Conservation (phyloP, 305 asterid species). For the Salvia sclarea region DNA sequence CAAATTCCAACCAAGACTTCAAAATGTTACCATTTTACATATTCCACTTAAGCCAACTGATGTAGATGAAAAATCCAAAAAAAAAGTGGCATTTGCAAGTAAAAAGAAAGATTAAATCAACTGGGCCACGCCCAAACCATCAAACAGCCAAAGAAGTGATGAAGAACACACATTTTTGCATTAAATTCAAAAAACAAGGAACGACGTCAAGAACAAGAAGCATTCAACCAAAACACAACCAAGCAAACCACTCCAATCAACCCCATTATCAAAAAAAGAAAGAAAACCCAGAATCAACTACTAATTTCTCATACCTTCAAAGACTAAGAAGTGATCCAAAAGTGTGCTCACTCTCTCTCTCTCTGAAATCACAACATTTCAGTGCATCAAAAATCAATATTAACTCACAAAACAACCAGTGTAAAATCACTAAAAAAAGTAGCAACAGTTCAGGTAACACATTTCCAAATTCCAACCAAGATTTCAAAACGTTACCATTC, state of each 20-base stretch:
- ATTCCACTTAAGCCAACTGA: not conserved
- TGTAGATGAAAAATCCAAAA: not conserved
- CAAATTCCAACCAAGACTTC: no score
- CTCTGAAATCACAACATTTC: conserved; percentile 9
- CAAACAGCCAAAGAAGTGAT: not conserved
- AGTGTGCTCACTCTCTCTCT: not conserved
- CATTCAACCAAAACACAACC: not conserved
- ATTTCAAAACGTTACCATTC: not conserved
- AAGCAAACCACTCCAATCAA: no score
- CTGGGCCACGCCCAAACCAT: not conserved
- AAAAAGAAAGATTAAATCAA: not conserved
- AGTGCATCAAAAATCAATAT: not conserved
- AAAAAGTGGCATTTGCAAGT: not conserved
- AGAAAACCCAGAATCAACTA: not conserved
- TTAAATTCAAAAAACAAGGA: not conserved
- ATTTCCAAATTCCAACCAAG: no score
- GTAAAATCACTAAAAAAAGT: not conserved
- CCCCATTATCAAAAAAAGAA: no score
- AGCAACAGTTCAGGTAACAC: no score
- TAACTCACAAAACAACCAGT: not conserved
- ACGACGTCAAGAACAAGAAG: not conserved
- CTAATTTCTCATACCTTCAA: not conserved
- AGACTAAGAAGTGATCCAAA: not conserved
- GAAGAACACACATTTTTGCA: not conserved
- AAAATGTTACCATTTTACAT: not conserved